Percentiles rank a stretch among this genome's conserved stretches.
Evolutionary conservation across 2,329 filamentous ascomycete genomes (phyloP).

Genomic region (Colletotrichum graminicola): DNA sequence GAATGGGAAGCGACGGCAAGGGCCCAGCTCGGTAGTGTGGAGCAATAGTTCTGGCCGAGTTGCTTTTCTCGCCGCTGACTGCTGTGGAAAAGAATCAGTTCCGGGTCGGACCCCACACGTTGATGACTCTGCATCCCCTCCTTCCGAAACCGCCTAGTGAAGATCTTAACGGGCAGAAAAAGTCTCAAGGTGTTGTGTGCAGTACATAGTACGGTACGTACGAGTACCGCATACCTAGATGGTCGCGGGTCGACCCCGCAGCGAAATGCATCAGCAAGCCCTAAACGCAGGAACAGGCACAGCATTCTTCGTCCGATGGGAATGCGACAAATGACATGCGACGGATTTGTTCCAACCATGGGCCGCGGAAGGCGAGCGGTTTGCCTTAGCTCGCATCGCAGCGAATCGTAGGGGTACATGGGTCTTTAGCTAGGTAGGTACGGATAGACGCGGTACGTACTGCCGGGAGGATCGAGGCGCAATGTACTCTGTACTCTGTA

Average conservation of each 20-base stretch:
- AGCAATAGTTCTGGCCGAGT: slow-evolving; percentile 9
- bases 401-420: slow-evolving; percentile 18
- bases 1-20: slow-evolving; percentile 31
- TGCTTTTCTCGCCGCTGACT: slow-evolving; percentile 29
- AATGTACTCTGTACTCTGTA: not conserved
- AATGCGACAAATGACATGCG: slow-evolving; percentile 39
- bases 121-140: slow-evolving; percentile 22
- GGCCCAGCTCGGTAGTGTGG: slow-evolving; percentile 17
- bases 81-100: slow-evolving; percentile 22
- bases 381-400: slow-evolving; percentile 37
- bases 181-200: slow-evolving; percentile 13
- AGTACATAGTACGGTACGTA: no score
- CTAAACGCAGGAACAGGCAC: slow-evolving; percentile 42
- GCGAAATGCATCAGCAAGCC: slow-evolving; percentile 35
- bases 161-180: slow-evolving; percentile 27
- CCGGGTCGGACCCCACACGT: slow-evolving; percentile 22
- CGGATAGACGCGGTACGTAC: slow-evolving; percentile 16
- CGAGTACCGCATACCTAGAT: not conserved
- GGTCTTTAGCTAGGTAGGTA: slow-evolving; percentile 24
- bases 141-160: not conserved
- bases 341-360: slow-evolving; percentile 32
- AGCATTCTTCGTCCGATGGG: slow-evolving; percentile 34
- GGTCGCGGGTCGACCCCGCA: slow-evolving; percentile 17
- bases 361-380: slow-evolving; percentile 24
- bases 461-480: not conserved